Evolutionary conservation across 768 basidiomycete genomes (phyloP).

Genomic region (Daedaleopsis nitida): DNA sequence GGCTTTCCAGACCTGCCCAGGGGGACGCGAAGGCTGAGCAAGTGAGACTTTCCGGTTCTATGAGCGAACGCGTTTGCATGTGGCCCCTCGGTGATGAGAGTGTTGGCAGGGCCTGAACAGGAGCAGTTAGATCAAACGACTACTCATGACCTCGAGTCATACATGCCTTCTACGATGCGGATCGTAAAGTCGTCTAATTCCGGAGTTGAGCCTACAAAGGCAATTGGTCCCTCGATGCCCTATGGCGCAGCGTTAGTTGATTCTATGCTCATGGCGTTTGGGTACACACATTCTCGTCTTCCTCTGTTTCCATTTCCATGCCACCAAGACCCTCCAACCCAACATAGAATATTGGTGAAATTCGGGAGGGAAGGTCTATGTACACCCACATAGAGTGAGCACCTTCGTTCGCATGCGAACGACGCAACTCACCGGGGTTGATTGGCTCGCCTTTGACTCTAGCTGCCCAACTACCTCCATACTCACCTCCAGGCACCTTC

Average conservation of each 20-base stretch:
- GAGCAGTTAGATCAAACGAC: too few relatives aligned
- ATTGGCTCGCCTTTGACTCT: constrained; percentile 82
- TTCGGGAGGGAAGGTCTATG: constrained; percentile 52
- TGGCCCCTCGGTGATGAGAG: constrained; percentile 52
- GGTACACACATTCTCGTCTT: constrained; percentile 66
- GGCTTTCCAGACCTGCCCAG: constrained; percentile 80
- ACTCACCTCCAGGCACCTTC: constrained; percentile 79
- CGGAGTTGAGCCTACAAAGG: constrained; percentile 71
- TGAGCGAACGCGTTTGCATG: constrained; percentile 59
- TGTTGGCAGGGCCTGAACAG: constrained; percentile 54
- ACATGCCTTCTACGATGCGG: constrained; percentile 73
- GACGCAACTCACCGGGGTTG: constrained; percentile 50
- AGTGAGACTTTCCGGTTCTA: constrained; percentile 71
- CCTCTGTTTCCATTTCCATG: constrained; percentile 76
- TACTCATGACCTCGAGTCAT: neutral
- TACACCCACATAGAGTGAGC: constrained; percentile 19
- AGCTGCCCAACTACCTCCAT: constrained; percentile 89
- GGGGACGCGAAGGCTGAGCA: constrained; percentile 58
- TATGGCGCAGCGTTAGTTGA: constrained; percentile 31
- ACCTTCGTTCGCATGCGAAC: neutral
- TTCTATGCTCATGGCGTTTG: constrained; percentile 11
- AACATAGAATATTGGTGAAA: constrained; percentile 84
- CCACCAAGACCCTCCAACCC: constrained; percentile 88
- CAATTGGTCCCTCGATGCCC: constrained; percentile 75
- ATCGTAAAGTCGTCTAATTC: constrained; percentile 85